Base-by-base conservation (phyloP, 2,329 filamentous ascomycete species). In the Calonectria crousiana region DNA sequence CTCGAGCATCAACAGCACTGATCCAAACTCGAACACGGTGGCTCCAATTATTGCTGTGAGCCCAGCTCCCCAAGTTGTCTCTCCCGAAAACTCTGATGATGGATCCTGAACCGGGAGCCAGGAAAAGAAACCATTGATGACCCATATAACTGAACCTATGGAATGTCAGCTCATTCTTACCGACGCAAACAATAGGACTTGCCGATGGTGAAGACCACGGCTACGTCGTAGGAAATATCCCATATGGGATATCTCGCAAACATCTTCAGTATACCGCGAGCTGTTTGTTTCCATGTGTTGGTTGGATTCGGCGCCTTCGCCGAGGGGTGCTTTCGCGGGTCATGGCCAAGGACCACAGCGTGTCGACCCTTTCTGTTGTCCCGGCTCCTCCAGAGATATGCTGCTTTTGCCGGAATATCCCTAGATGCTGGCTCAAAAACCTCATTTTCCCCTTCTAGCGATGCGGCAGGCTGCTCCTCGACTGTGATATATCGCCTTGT, bases 31-130 rank as follows among this genome's bases (percentile, higher is more conserved):
- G 80, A 95, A 94, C 9, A 94, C 84, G 0, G 91, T 93, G 0
- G 92, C 92, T 5, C 93, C 93, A n/a, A 94, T 87, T 78, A 93
- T 91, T 0, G 91, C 92, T 0, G 90, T 91, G 28, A 93, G 87
- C 1, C 92, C 93, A 4, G 90, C 92, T 0, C 86, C 92, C 75
- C 85, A 84, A 10, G 86, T 74, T 1, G 84, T 83, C 81, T 94
- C 92, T 36, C 86, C 86, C 0, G 83, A 56, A 77, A 94, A 93
- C 71, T 88, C 87, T 0, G 88, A 88, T 0, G 80, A 84, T 0
- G 92, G 92, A 9, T 84, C 82, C 30, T 86, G 85, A 2, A 92
- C 82, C 0, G 93, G 93, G 2, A 93, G 85, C 86, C 89, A 93
- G 6, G 89, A 88, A 79, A 94, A 93, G 81, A 92, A 93, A 1